Evolutionary conservation across 2,329 filamentous ascomycete genomes (phyloP).

Genomic region (Cercospora sp.): DNA sequence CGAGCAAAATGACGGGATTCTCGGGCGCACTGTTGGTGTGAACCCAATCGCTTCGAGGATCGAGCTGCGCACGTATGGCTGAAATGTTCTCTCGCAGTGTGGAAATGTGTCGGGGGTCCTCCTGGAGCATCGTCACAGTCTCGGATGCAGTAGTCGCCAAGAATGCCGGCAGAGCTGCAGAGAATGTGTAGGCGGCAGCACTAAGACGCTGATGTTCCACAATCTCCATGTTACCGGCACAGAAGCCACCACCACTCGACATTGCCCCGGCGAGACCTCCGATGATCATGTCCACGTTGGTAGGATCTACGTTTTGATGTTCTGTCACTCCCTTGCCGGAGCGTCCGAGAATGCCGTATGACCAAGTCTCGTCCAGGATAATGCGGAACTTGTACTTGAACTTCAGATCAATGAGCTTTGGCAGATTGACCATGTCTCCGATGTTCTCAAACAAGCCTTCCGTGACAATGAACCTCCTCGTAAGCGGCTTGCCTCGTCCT

Average conservation of each 20-base stretch:
- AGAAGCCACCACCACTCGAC: constrained; percentile 93
- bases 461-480: constrained; percentile 90
- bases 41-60: constrained; percentile 93
- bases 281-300: constrained; percentile 94
- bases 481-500: constrained; percentile 83
- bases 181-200: constrained; percentile 90
- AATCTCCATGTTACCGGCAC: constrained; percentile 85
- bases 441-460: constrained; percentile 91
- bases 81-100: constrained; percentile 84
- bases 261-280: constrained; percentile 88
- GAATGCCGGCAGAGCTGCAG: constrained; percentile 89
- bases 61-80: constrained; percentile 80
- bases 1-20: constrained; percentile 83
- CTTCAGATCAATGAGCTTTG: constrained; percentile 89
- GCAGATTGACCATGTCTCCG: constrained; percentile 81
- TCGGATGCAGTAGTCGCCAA: constrained; percentile 94
- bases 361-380: constrained; percentile 96
- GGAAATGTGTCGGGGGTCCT: constrained; percentile 76
- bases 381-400: constrained; percentile 97
- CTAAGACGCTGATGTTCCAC: constrained; percentile 95
- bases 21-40: constrained; percentile 75
- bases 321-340: constrained; percentile 92
- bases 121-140: constrained; percentile 81
- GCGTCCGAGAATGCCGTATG: constrained; percentile 88
- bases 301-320: constrained; percentile 91